Conservation (phyloP, 2,329 filamentous ascomycete genomes). For the Alternaria panax region DNA sequence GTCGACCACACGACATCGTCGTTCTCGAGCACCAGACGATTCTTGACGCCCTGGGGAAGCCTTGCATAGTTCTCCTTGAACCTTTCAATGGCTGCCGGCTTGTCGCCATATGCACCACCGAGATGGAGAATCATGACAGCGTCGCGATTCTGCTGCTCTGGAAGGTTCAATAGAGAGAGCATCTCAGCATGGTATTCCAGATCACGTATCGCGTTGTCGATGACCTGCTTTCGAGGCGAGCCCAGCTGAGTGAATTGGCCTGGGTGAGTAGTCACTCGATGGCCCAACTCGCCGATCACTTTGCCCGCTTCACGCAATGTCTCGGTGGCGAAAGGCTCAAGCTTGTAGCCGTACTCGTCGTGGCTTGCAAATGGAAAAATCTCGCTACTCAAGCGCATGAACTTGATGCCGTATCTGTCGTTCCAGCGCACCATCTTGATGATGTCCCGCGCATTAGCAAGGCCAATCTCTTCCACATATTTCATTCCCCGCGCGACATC, state of each 20-base stretch:
- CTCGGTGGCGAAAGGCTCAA: slow-evolving; percentile 83
- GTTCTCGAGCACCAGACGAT: slow-evolving; percentile 87
- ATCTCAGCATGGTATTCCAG: slow-evolving; percentile 89
- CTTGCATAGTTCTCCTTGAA: slow-evolving; percentile 77
- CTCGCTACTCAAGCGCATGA: slow-evolving; percentile 89
- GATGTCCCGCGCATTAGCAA: slow-evolving; percentile 84
- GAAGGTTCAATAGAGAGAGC: slow-evolving; percentile 77
- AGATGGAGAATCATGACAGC: slow-evolving; percentile 96
- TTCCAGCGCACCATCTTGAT: slow-evolving; percentile 91
- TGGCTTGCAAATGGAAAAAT: slow-evolving; percentile 98
- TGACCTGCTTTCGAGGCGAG: slow-evolving; percentile 79
- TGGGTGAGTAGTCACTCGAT: slow-evolving; percentile 88
- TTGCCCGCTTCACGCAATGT: slow-evolving; percentile 77
- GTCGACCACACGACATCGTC: slow-evolving; percentile 94
- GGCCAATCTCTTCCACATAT: slow-evolving; percentile 78
- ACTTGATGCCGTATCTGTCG: slow-evolving; percentile 87
- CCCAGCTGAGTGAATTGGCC: slow-evolving; percentile 91
- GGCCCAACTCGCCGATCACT: slow-evolving; percentile 78
- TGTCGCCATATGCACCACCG: slow-evolving; percentile 90
- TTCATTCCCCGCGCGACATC: slow-evolving; percentile 70
- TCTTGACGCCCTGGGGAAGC: slow-evolving; percentile 74
- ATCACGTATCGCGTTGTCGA: slow-evolving; percentile 78
- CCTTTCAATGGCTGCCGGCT: slow-evolving; percentile 75
- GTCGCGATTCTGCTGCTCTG: slow-evolving; percentile 79
- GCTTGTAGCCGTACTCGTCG: slow-evolving; percentile 81